Base-by-base conservation (phyloP, 768 basidiomycete genomes). In the Boletus sp. region DNA sequence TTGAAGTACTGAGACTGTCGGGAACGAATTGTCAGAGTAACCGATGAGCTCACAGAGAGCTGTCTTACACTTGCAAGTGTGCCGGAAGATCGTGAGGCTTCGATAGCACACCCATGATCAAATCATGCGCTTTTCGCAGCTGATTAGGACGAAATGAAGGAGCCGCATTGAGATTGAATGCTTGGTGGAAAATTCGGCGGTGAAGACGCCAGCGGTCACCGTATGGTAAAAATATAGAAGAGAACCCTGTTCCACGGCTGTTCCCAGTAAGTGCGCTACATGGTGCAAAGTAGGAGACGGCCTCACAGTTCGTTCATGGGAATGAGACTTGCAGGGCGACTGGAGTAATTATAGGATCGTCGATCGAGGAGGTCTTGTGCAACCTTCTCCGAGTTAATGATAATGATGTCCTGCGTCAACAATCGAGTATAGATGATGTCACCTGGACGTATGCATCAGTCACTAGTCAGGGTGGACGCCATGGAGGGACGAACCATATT, bases 151-250 rank as follows among this genome's bases (percentile, higher is more conserved):
- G 60, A 51, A 70, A 77, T 29, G 62, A 56, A 7, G 53, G 27
- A 3, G 62, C 59, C 3, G 69, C 67, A 30, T 64, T 67, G 9
- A 61, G 57, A 15, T 62, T 63, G 58, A 77, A 74, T 9, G 65
- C 64, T 44, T 76, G 74, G 25, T 77, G 75, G 46, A 70, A 70
- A 13, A 75, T 41, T 30, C 69, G 59, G 25, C 75, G 60, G 53
- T 67, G 67, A 19, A 63, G 58, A 3, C 65, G 64, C 69, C 70
- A 70, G 6, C 53, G 47, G 34, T 64, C 62, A 13, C 70, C 65
- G 35, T 70, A 70, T 4, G 61, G 63, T n/a, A 71, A 27, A 33
- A 66, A 61, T 35, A 60, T 49, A 11, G 61, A 63, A 2, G 56
- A 56, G 50, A 69, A 72, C 15, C 61, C 64, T 9, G 44, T 45